phyloP scores from a whole-genome alignment of 1,284 basidiomycete species.

The Fomitiporia mediterranea region DNA sequence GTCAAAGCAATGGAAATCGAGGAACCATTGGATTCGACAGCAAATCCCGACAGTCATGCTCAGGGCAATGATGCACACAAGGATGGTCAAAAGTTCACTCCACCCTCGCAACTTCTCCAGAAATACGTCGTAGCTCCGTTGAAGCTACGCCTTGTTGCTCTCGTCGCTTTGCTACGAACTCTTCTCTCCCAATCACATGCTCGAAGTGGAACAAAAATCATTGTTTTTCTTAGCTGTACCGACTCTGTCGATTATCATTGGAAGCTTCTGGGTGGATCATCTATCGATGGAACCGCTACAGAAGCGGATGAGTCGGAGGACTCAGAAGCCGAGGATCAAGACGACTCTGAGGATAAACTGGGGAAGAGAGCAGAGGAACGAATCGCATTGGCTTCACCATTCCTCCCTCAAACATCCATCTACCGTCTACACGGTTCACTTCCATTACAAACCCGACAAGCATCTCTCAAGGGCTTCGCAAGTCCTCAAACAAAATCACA shows the following conservation, averaged over 20 bases:
- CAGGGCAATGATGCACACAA: slow-evolving; percentile 17
- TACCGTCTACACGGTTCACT: slow-evolving; percentile 96
- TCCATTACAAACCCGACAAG: slow-evolving; percentile 75
- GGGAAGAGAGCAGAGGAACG: slow-evolving; percentile 32
- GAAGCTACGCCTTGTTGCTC: slow-evolving; percentile 88
- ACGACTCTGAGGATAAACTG: slow-evolving; percentile 23
- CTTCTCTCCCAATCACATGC: slow-evolving; percentile 59
- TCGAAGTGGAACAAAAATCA: slow-evolving; percentile 61
- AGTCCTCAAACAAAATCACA: slow-evolving; percentile 32
- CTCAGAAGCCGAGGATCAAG: slow-evolving; percentile 27
- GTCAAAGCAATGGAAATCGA: slow-evolving; percentile 56
- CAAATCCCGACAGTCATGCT: slow-evolving; percentile 1
- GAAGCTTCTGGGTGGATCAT: slow-evolving; percentile 75
- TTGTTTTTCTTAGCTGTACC: slow-evolving; percentile 96
- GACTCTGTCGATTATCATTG: slow-evolving; percentile 98
- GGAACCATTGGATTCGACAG: slow-evolving; percentile 20
- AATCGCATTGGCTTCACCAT: slow-evolving; percentile 59
- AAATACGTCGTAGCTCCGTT: slow-evolving; percentile 91
- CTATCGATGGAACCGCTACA: slow-evolving; percentile 54
- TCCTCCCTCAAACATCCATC: slow-evolving; percentile 79
- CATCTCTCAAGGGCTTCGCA: slow-evolving; percentile 81
- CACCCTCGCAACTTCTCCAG: slow-evolving; percentile 93
- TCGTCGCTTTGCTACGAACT: slow-evolving; percentile 80
- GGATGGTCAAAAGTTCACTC: slow-evolving; percentile 70
- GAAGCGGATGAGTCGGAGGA: slow-evolving; percentile 28